Evolutionary conservation across 805 yeast genomes (phyloP).

Genomic region (Candida nitratophila): DNA sequence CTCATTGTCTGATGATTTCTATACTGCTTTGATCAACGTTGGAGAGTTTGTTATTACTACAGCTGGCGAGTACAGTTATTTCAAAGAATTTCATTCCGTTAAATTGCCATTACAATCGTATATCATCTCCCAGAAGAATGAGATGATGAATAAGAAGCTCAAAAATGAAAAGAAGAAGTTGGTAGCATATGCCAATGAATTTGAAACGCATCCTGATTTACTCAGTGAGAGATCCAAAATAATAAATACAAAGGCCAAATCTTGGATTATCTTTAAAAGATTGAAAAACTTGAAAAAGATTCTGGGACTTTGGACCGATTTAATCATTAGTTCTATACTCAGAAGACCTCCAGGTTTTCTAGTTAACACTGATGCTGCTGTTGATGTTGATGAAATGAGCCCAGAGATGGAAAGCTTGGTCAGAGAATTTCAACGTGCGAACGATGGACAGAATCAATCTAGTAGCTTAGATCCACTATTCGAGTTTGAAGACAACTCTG

Average conservation of each 20-base stretch:
- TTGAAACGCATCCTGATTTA: constrained; percentile 21
- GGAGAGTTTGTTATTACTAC: constrained; percentile 62
- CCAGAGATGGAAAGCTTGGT: constrained; percentile 19
- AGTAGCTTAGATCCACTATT: background rate
- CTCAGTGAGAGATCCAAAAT: constrained; percentile 6
- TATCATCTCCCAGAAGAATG: constrained; percentile 31
- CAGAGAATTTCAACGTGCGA: background rate
- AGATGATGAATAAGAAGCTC: background rate
- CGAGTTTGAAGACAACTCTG: background rate
- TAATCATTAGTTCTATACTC: constrained; percentile 4
- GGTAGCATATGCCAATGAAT: constrained; percentile 20
- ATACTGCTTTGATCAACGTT: constrained; percentile 49
- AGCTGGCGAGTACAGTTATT: constrained; percentile 59
- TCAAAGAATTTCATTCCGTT: constrained; percentile 48
- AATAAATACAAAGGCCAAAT: background rate
- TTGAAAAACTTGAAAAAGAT: constrained; percentile 4
- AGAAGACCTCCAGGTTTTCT: constrained; percentile 16
- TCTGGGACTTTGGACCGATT: constrained; percentile 2
- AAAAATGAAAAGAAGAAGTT: background rate
- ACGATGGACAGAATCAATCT: background rate
- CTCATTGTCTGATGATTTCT: constrained; percentile 54
- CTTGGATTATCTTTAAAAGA: constrained; percentile 15
- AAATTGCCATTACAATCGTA: constrained; percentile 47
- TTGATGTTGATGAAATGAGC: constrained; percentile 22
- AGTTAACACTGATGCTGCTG: constrained; percentile 23